Evolutionary conservation across 192 early-diverging fungal genomes (phyloP), one percentile per base, ranked within the genome.

Genomic region (Allomyces javanicus): DNA sequence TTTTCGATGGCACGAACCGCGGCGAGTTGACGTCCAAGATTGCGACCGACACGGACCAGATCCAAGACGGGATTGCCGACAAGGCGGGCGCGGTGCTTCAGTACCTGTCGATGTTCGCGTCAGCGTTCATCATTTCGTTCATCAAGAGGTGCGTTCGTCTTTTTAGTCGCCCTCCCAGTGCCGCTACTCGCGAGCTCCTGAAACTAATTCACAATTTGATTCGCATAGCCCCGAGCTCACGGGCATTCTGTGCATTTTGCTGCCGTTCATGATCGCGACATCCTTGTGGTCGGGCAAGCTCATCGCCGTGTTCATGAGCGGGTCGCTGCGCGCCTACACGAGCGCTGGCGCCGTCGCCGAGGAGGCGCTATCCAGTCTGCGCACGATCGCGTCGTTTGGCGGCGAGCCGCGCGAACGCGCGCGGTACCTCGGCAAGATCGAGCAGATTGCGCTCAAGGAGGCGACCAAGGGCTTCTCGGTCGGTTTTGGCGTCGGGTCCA

Each of bases 361-460:
- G 69, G 88, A 97, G 70, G 89, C 85, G 0, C 72, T 97, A 25
- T 73, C 85, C 24, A 79, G 83, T 22, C 88, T 95, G 61, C 83
- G 89, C 61, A 97, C 93, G n/a, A 87, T 97, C n/a, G 82, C 78
- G 62, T 81, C 92, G 12, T 95, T 97, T 74, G 83, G 83, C 68
- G 85, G 82, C 5, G 81, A 93, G 75, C 72, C 81, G 33, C 85
- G 87, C 63, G 89, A 89, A 65, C 45, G 74, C 25, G 68, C 71
- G 63, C 73, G 85, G n/a, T 96, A 90, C 73, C 66, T 72, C 14
- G 63, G 71, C 40, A 74, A 80, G 77, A 74, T 92, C 1, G 76
- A 76, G 10, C 69, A 74, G 21, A 91, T 89, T 25, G 80, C 79
- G 63, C 67, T 70, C 1, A 68, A 72, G 43, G 93, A 86, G 43